phyloP scores from a whole-genome alignment of 2,329 filamentous ascomycete genomes.

The Neofusicoccum laricinum region DNA sequence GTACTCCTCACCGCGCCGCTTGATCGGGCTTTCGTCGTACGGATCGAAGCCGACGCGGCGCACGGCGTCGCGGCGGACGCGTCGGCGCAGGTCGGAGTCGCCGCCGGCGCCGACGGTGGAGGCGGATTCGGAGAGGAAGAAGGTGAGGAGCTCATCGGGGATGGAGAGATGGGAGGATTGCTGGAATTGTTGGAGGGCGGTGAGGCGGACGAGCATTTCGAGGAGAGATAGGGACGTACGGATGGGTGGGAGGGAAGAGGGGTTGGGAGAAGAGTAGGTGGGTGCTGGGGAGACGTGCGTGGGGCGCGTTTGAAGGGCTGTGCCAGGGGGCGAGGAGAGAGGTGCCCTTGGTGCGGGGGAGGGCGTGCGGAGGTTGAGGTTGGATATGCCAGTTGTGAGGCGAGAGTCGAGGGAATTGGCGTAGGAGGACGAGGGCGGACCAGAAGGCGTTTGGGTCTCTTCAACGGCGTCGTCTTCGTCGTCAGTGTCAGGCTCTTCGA shows the following conservation, averaged over 20 bases:
- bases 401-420: conserved; percentile 16
- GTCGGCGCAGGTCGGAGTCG: conserved; percentile 59
- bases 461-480: conserved; percentile 48
- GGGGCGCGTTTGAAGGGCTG: conserved; percentile 27
- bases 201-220: conserved; percentile 82
- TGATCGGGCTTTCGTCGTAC: conserved; percentile 68
- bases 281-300: conserved; percentile 25
- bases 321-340: conserved; percentile 20
- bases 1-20: conserved; percentile 65
- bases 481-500: conserved; percentile 59
- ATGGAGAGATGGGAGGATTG: conserved; percentile 87
- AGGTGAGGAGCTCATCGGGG: conserved; percentile 82
- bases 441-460: conserved; percentile 19
- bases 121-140: conserved; percentile 70
- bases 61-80: conserved; percentile 58
- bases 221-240: conserved; percentile 74
- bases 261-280: conserved; percentile 23
- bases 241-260: conserved; percentile 46
- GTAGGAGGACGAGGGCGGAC: neutral
- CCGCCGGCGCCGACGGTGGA: conserved; percentile 64
- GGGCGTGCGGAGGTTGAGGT: conserved; percentile 41
- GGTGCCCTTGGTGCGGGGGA: conserved; percentile 23
- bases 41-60: conserved; percentile 67
- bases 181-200: conserved; percentile 86
- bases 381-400: conserved; percentile 43